Evolutionary conservation across 2,329 filamentous ascomycete species (phyloP).

Genomic region (Thielaviopsis ethacetica): DNA sequence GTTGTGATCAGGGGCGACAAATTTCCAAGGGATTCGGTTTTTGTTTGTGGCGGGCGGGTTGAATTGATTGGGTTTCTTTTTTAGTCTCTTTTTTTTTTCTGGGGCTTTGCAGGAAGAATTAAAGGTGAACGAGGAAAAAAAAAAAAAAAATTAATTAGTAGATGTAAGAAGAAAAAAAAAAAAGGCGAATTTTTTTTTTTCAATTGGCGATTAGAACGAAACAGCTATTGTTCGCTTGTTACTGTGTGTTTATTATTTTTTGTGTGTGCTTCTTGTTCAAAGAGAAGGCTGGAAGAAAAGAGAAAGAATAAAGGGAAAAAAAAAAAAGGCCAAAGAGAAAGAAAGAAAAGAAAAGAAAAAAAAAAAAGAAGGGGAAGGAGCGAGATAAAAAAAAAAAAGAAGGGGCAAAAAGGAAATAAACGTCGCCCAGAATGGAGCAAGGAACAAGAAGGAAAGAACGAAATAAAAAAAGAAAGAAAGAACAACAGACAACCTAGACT

Average conservation of each 20-base stretch:
- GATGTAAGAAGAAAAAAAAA: neutral
- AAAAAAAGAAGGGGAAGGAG: neutral
- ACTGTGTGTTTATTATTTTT: neutral
- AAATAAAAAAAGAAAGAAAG: neutral
- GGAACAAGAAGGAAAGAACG: neutral
- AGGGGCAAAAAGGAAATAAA: neutral
- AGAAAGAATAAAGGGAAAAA: neutral
- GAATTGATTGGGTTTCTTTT: slow-evolving; percentile 1
- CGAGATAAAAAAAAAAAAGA: neutral
- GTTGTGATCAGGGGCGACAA: slow-evolving; percentile 3
- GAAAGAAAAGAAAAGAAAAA: neutral
- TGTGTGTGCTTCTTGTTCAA: neutral
- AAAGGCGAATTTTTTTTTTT: neutral
- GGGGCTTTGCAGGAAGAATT: neutral
- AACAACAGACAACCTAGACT: too few species aligned
- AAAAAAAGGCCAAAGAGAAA: neutral
- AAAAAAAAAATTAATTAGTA: neutral
- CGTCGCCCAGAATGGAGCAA: neutral
- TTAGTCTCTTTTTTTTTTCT: neutral
- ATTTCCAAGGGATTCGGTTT: slow-evolving; percentile 7
- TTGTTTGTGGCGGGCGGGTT: slow-evolving; percentile 5
- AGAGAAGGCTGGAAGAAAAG: neutral
- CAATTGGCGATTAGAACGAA: neutral
- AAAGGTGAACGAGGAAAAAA: neutral
- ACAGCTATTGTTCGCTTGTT: too few species aligned